Evolutionary conservation across 257 asterid genomes (phyloP).

Genomic region (Scutellaria minor): DNA sequence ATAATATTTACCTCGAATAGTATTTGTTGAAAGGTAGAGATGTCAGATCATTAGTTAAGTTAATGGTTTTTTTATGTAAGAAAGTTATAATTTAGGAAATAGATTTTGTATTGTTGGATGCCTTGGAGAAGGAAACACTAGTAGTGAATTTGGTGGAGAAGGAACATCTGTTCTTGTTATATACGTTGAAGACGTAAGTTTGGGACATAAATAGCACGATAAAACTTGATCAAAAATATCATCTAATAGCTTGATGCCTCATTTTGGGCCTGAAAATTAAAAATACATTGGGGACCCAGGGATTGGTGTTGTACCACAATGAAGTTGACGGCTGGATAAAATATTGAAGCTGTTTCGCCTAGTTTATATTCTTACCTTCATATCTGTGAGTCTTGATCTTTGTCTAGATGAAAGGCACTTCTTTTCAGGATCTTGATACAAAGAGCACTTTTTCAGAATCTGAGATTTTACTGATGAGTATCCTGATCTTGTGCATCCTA

Average conservation of each 20-base stretch:
- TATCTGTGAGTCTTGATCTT: not conserved
- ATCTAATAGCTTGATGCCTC: conserved; percentile 11
- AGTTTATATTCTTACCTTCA: conserved; percentile 10
- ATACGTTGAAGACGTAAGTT: not conserved
- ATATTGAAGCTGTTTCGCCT: conserved; percentile 19
- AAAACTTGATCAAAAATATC: conserved; percentile 5
- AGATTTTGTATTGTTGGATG: not conserved
- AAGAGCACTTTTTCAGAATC: conserved; percentile 4
- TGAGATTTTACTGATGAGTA: not conserved
- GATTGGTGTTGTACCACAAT: conserved; percentile 8
- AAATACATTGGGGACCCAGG: not conserved
- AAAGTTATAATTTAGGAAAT: not conserved
- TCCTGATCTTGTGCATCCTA: not conserved
- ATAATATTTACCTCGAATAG: conserved; percentile 10
- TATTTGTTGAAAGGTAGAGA: conserved; percentile 14
- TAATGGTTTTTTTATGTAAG: not conserved
- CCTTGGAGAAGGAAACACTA: not conserved
- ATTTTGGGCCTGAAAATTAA: not conserved
- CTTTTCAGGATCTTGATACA: not conserved
- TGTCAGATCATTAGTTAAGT: not conserved
- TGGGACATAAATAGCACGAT: not conserved
- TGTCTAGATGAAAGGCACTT: not conserved
- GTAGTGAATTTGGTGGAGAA: not conserved
- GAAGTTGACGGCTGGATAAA: not conserved
- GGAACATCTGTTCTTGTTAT: conserved; percentile 2